Percentiles rank a stretch among this genome's conserved stretches.
These are phyloP conservation scores for Sphaerostilbella broomeana DNA, from an alignment of 2,329 filamentous ascomycete genomes.

Conservation along the genomic window DNA sequence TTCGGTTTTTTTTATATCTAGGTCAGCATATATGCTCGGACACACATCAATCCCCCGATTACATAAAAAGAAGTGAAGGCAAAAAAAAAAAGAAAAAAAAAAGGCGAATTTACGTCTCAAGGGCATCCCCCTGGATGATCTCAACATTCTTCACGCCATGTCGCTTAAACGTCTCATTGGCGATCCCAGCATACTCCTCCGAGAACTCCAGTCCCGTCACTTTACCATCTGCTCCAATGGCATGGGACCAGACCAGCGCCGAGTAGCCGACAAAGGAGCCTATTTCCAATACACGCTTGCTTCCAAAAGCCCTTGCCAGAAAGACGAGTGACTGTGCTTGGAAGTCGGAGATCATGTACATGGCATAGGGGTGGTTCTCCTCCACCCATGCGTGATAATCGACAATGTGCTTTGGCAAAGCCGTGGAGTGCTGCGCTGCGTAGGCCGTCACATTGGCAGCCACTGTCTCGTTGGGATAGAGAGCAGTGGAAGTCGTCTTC, in stretches of 20 bases:
- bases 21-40: too few relatives aligned
- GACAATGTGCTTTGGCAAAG: conserved; percentile 28
- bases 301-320: conserved; percentile 30
- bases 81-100: background rate
- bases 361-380: conserved; percentile 17
- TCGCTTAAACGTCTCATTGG: conserved; percentile 30
- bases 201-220: conserved; percentile 36
- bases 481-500: conserved; percentile 25
- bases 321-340: conserved; percentile 28
- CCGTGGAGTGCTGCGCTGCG: conserved; percentile 27
- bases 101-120: conserved; percentile 31
- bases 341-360: conserved; percentile 31
- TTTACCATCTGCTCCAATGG: conserved; percentile 26
- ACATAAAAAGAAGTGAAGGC: background rate
- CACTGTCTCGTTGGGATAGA: conserved; percentile 33
- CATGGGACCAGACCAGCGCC: conserved; percentile 35
- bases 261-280: conserved; percentile 38
- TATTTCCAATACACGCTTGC: conserved; percentile 36
- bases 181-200: conserved; percentile 33
- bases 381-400: conserved; percentile 30
- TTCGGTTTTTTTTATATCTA: conserved; percentile 14
- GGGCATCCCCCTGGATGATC: conserved; percentile 36
- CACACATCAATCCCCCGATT: too few relatives aligned
- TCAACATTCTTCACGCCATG: conserved; percentile 35
- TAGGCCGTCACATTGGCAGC: conserved; percentile 31